These are phyloP conservation scores for Paramecium sonneborni DNA, from an alignment of 73 alveolate species.

Conservation along the genomic window DNA sequence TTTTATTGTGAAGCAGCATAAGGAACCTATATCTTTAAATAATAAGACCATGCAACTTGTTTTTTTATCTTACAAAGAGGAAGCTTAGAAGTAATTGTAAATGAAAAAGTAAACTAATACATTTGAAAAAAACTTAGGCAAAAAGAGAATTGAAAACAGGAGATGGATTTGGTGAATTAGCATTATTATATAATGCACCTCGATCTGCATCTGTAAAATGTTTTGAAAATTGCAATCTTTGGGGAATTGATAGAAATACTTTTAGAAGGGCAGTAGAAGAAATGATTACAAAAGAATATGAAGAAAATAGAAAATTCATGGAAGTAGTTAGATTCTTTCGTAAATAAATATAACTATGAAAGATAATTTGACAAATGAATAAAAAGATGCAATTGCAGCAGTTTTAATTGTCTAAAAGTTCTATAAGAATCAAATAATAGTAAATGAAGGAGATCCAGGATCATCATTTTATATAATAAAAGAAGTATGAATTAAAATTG, in stretches of 20 bases:
- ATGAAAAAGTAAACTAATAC: conserved; percentile 47
- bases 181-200: conserved; percentile 79
- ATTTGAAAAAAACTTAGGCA: conserved; percentile 36
- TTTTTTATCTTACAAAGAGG: conserved; percentile 65
- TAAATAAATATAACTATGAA: neutral
- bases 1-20: conserved; percentile 57
- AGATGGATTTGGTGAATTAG: conserved; percentile 84
- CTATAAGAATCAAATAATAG: conserved; percentile 51
- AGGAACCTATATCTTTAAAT: conserved; percentile 49
- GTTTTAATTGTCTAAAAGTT: conserved; percentile 64
- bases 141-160: conserved; percentile 70
- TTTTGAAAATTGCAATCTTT: conserved; percentile 73
- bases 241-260: conserved; percentile 86
- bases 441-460: conserved; percentile 64
- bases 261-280: conserved; percentile 74
- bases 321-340: conserved; percentile 34
- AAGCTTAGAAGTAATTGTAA: conserved; percentile 56
- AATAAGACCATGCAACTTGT: conserved; percentile 62
- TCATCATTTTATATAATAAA: conserved; percentile 54
- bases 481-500: conserved; percentile 36
- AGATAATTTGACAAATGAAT: conserved; percentile 63
- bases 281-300: conserved; percentile 53
- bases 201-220: conserved; percentile 63
- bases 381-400: conserved; percentile 62
- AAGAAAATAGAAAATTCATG: neutral